Base-by-base conservation (phyloP, 306 rosid genomes). In the Casuarina glauca region DNA sequence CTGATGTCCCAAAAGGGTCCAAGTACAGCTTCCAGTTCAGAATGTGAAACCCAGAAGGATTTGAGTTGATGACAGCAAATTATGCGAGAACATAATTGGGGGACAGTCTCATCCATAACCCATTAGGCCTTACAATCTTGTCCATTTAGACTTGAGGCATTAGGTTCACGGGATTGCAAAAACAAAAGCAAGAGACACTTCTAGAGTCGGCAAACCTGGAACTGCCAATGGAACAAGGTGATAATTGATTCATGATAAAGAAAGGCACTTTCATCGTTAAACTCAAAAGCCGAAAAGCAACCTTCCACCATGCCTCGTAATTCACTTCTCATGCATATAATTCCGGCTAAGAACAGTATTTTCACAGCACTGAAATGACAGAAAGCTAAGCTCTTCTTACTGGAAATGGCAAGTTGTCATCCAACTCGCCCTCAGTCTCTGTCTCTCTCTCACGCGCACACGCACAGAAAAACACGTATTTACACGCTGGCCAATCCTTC, bases 231-330 rank as follows among this genome's bases (percentile, higher is more conserved):
- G 60, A 78, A 79, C 61, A 78, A 75, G 44, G 74, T 60, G 74
- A 81, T 70, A 80, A 80, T 84, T 78, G 81, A 80, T 70, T 76
- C 84, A 81, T 88, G 90, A 91, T 84, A 82, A 85, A 63, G 88
- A 89, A 85, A 85, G 85, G 84, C 94, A 90, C 79, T 85, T 74
- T 75, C 90, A 86, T 91, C 93, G 93, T 91, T 85, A 82, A 79
- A 78, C 97, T 87, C 93, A 86, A 87, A 87, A 89, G 85, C 82
- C 87, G 45, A 82, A 69, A 91, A 86, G 86, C 83, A 80, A 4
- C 73, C 80, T 80, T 63, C 85, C 87, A 84, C 87, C 87, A 86
- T 75, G 70, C 70, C 82, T 73, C 76, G 68, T 35, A 62, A 73
- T 77, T 70, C 77, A 82, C 39, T 53, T 39, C 64, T 44, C 88